Evolutionary conservation across 2,329 filamentous ascomycete species (phyloP).

Genomic region (Alternaria tenuissima): DNA sequence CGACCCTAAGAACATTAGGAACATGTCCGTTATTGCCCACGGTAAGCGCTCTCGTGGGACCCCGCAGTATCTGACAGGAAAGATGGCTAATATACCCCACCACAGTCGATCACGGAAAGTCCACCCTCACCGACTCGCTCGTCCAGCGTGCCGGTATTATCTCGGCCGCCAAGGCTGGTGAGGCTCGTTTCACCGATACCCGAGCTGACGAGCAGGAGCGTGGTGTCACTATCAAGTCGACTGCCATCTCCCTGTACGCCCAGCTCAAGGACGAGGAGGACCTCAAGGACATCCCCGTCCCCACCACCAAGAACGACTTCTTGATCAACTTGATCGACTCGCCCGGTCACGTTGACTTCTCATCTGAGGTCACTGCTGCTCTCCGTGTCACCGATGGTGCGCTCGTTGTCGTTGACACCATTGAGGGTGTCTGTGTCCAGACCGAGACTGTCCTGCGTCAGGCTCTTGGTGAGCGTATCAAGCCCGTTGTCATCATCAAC

Average conservation of each 20-base stretch:
- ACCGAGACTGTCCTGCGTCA: conserved; percentile 99
- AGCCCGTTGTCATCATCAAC: conserved; percentile 99
- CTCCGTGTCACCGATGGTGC: conserved; percentile 99
- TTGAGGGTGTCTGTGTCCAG: conserved; percentile 99
- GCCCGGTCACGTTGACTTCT: conserved; percentile 99
- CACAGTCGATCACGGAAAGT: conserved; percentile 97
- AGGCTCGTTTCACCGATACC: conserved; percentile 95
- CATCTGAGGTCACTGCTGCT: conserved; percentile 97
- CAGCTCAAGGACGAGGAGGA: conserved; percentile 82
- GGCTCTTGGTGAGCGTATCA: conserved; percentile 99
- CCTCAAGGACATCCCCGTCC: conserved; percentile 91
- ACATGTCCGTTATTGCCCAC: conserved; percentile 99
- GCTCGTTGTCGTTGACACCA: conserved; percentile 98
- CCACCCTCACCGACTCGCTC: conserved; percentile 98
- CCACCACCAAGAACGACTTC: conserved; percentile 93
- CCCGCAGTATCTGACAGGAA: conserved; percentile 22
- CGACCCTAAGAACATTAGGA: conserved; percentile 79
- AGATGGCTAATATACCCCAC: conserved; percentile 36
- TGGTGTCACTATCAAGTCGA: conserved; percentile 99
- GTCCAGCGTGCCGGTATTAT: conserved; percentile 99
- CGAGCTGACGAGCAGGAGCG: conserved; percentile 98
- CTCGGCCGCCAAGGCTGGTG: conserved; percentile 95
- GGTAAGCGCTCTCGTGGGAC: conserved; percentile 58
- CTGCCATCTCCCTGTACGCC: conserved; percentile 97
- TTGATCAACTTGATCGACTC: conserved; percentile 99